Percentiles rank a stretch among this genome's conserved stretches.
Conservation (phyloP, 345 rosid species). For the Syzygium jambos region DNA sequence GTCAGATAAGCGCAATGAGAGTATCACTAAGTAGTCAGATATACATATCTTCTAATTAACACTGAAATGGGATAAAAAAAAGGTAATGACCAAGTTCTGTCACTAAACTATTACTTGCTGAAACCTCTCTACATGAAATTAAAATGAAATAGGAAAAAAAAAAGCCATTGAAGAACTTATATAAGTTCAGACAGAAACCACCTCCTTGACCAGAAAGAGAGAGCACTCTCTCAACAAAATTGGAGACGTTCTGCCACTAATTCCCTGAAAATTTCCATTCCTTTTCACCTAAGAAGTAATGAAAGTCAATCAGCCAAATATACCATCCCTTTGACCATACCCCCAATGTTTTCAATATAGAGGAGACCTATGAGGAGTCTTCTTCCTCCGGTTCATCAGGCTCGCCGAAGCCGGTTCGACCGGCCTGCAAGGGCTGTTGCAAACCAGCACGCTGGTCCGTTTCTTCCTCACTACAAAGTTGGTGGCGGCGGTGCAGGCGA, state of each 20-base stretch:
- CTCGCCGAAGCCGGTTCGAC: conserved; percentile 28
- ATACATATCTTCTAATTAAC: neutral
- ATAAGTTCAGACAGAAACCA: neutral
- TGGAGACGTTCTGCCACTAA: neutral
- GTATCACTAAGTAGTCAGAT: neutral
- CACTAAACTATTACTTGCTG: neutral
- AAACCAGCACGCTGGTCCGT: conserved; percentile 52
- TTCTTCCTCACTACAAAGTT: conserved; percentile 68
- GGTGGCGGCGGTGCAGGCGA: conserved; percentile 58
- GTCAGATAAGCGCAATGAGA: neutral
- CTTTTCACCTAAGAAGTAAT: neutral
- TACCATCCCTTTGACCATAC: neutral
- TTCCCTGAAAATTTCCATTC: neutral
- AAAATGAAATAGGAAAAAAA: neutral
- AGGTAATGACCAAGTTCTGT: neutral
- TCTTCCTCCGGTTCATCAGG: conserved; percentile 65
- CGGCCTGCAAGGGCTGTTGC: conserved; percentile 13
- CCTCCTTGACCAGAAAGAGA: neutral
- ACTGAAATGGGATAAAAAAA: neutral
- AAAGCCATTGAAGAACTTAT: neutral
- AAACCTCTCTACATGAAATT: neutral
- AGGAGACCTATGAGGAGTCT: conserved; percentile 77
- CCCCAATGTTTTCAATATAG: conserved; percentile 33
- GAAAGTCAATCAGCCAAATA: neutral
- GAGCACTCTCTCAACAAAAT: neutral